Percentiles rank a stretch among this genome's conserved stretches.
Conservation (phyloP, 75 land plant genomes). For the Cryptomeria japonica region DNA sequence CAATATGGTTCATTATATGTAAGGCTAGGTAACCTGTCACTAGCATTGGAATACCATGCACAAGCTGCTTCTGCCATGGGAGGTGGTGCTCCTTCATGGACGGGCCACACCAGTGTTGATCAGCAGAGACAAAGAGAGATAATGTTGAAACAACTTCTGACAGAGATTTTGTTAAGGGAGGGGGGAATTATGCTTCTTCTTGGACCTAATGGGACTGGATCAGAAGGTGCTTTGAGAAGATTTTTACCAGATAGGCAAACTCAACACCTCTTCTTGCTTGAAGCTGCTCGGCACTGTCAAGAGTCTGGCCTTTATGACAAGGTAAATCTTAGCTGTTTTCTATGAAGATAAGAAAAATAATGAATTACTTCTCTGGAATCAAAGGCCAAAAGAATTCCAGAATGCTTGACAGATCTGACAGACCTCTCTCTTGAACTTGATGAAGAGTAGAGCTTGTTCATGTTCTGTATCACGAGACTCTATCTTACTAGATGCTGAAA, state of each 20-base stretch:
- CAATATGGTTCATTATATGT: constrained; percentile 82
- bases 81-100: constrained; percentile 90
- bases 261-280: constrained; percentile 76
- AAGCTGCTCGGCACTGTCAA: constrained; percentile 88
- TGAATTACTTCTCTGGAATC: too few species aligned
- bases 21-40: constrained; percentile 55
- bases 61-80: constrained; percentile 96
- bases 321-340: too few species aligned
- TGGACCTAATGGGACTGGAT: constrained; percentile 83
- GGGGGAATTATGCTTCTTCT: constrained; percentile 86
- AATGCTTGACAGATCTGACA: too few species aligned
- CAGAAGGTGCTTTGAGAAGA: constrained; percentile 77
- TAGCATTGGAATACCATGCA: constrained; percentile 88
- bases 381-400: too few species aligned
- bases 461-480: too few species aligned
- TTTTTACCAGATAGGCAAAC: constrained; percentile 63
- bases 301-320: constrained; percentile 92
- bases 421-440: too few species aligned
- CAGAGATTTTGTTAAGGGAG: constrained; percentile 74
- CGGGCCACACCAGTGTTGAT: constrained; percentile 55
- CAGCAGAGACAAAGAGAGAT: constrained; percentile 75
- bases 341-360: too few species aligned
- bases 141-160: constrained; percentile 86
- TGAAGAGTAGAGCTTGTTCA: too few species aligned
- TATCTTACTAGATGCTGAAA: too few species aligned